Base-by-base conservation (phyloP, 495 filamentous ascomycete genomes). In the Penicillium atrosanguineum region DNA sequence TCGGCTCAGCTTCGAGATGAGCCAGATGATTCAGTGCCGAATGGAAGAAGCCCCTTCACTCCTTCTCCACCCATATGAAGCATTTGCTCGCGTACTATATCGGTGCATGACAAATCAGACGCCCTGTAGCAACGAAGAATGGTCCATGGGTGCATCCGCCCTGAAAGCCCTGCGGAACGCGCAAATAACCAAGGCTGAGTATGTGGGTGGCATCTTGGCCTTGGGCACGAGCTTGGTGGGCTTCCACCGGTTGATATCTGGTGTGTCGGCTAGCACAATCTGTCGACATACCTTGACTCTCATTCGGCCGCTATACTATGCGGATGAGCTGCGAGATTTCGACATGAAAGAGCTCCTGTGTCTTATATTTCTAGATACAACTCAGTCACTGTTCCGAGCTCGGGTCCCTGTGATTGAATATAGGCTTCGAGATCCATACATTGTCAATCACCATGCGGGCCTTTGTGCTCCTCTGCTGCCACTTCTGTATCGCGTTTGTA, bases 191-290 rank as follows among this genome's bases (percentile, higher is more conserved):
- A 53, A 47, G 19, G 16, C 51, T 6, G 51, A 53, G 16, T 29
- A 53, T 39, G 51, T 38, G 14, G 42, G 51, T 29, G 25, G 34
- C 15, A 18, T 53, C 26, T 20, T 53, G 18, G 34, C 51, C 25
- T 29, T 53, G 23, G 51, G 51, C 7, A 40, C 45, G 19, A 46
- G 51, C 16, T 34, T 53, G 28, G 31, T 53, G 15, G 28, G 43
- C 4, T 53, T 53, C 19, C 51, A 53, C 31, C 51, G 51, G 14
- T 18, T 53, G 12, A 47, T 53, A 40, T 53, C 51, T 36, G 51
- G 51, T 3, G 39, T 53, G 12, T 53, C 51, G 15, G 51, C 51
- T 8, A 46, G 51, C 36, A 46, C 42, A 1, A 53, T 53, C 26
- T 53, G 51, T 26, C 43, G 51, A 47, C 45, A 39, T 39, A 53